Conservation (phyloP, 2,329 filamentous ascomycete genomes). For the Tolypocladium paradoxum region DNA sequence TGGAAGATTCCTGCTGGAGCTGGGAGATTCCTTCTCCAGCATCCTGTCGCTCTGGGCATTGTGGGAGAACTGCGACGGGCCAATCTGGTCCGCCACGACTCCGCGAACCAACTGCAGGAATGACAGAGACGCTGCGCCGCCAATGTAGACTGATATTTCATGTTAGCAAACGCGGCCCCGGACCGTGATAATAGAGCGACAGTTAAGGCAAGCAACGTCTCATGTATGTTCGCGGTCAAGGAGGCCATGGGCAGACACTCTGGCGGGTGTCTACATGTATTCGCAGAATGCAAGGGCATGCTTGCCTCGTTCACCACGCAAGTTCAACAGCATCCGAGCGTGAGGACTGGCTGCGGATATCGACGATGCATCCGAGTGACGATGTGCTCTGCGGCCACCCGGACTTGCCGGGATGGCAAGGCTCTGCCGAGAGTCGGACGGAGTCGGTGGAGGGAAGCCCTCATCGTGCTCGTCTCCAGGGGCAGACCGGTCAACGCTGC, state of each 20-base stretch:
- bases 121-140: slow-evolving; percentile 41
- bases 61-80: slow-evolving; percentile 42
- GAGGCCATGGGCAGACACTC: neutral
- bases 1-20: slow-evolving; percentile 1
- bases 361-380: slow-evolving; percentile 3
- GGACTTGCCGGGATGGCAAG: slow-evolving; percentile 5
- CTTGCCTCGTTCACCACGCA: slow-evolving; percentile 39
- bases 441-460: slow-evolving; percentile 15
- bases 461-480: slow-evolving; percentile 2
- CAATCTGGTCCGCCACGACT: slow-evolving; percentile 36
- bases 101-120: slow-evolving; percentile 43
- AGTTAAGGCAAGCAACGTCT: neutral
- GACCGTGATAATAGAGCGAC: too few species aligned
- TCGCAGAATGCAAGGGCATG: neutral
- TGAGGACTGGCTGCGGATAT: slow-evolving; percentile 9
- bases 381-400: neutral
- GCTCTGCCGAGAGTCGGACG: slow-evolving; percentile 17
- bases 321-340: slow-evolving; percentile 37
- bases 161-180: too few species aligned
- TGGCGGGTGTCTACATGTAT: neutral
- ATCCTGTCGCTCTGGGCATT: slow-evolving; percentile 38
- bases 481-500: neutral
- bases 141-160: slow-evolving; percentile 29
- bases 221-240: neutral
- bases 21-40: slow-evolving; percentile 33